Base-by-base conservation (phyloP, 139 green algal species). In the Nannochloris sp. region DNA sequence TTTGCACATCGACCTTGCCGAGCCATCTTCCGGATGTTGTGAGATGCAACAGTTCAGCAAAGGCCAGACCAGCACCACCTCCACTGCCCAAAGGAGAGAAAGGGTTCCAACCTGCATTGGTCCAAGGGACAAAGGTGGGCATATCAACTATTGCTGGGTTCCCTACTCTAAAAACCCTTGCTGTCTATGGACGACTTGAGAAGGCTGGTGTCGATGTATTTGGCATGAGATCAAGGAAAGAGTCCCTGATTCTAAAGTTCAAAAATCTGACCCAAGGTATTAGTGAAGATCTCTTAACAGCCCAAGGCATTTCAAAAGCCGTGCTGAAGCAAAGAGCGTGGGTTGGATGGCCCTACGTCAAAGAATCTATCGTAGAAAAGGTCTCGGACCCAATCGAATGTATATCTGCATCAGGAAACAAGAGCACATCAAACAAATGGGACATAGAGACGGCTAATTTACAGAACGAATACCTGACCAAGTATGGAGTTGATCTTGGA, bases 301-400 rank as follows among this genome's bases (percentile, higher is more conserved):
- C 21, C 27, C 63, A 50, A 27, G 37, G 29, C 6, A 78, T 71
- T 2, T 53, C 34, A 18, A 27, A 62, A 61, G 72, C 81, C 44
- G 66, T 92, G 49, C 60, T 95, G 59, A 82, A 81, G 12, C 48
- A 81, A 51, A 72, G 85, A 23, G 86, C 81, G 61, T 94, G 88
- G 72, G 75, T 96, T 36, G 81, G 86, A 61, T 96, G 88, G 88
- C 89, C 89, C 0, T 94, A 93, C 73, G 74, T 96, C 59, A 80
- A 83, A 71, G 84, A 88, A 56, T 78, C 78, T 14, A 54, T 76
- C 76, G 74, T 90, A 21, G 62, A 74, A 40, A 66, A 65, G 1
- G 75, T 81, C 25, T 71, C 57, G 15, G 75, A 85, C 49, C 18
- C 16, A 10, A 0, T 25, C 24, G 16, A 21, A 25, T 19, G 16